Conservation (phyloP, 306 rosid genomes). For the Gastrolobium bilobum region DNA sequence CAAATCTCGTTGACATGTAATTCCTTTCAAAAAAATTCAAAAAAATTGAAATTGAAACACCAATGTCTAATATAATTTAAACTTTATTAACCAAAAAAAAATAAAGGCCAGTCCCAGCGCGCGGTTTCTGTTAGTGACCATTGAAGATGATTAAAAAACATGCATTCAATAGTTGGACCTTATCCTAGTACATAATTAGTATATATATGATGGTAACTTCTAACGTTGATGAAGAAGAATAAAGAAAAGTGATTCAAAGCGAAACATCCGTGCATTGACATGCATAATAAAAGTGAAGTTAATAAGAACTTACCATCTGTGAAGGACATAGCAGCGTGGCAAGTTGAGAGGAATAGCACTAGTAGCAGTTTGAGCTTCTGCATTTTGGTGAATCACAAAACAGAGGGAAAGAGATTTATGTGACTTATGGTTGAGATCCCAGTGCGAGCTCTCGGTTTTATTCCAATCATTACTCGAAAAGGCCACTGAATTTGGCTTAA, state of each 20-base stretch:
- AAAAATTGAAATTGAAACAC: no score
- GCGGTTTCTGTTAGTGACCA: background rate
- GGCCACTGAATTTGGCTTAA: conserved; percentile 39
- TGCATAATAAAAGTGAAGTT: conserved; percentile 4
- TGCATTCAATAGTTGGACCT: conserved; percentile 19
- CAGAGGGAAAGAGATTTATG: background rate
- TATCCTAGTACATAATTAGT: background rate
- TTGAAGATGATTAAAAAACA: background rate
- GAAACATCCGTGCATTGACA: background rate
- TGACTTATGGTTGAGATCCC: conserved; percentile 39
- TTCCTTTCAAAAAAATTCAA: no score
- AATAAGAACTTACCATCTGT: conserved; percentile 57
- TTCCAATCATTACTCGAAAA: conserved; percentile 46
- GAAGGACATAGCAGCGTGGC: conserved; percentile 51
- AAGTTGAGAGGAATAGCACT: conserved; percentile 56
- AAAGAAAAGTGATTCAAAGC: background rate
- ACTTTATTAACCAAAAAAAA: no score
- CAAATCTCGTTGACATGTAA: no score
- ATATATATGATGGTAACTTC: background rate
- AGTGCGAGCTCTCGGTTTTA: conserved; percentile 54
- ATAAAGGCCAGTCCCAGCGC: background rate
- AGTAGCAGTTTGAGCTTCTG: conserved; percentile 53
- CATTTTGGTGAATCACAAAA: conserved; percentile 48
- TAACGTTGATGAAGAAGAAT: background rate
- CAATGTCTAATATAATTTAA: no score